These are phyloP conservation scores for Hanseniaspora guilliermondii DNA, from an alignment of 805 yeast genomes.

Conservation along the genomic window DNA sequence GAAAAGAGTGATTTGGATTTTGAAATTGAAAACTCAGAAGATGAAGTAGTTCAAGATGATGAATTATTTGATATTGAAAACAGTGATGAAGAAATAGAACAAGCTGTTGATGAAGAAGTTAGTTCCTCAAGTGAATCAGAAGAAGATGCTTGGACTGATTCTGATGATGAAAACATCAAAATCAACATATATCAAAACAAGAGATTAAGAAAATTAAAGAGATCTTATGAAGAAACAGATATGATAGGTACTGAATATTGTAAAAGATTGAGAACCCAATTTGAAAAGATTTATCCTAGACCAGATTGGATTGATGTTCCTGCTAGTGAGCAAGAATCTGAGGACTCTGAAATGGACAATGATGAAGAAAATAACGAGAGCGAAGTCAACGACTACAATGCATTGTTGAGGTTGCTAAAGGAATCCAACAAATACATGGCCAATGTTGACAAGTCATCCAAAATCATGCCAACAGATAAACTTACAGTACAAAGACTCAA, in stretches of 20 bases:
- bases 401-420: conserved; percentile 30
- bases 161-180: conserved; percentile 69
- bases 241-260: conserved; percentile 52
- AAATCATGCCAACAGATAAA: conserved; percentile 53
- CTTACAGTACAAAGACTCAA: conserved; percentile 70
- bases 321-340: conserved; percentile 24
- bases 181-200: conserved; percentile 50
- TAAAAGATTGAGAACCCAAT: conserved; percentile 57
- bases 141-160: conserved; percentile 65
- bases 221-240: conserved; percentile 38
- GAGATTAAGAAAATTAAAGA: conserved; percentile 59
- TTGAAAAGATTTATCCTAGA: conserved; percentile 58
- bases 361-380: conserved; percentile 25
- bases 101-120: conserved; percentile 23
- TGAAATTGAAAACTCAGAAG: conserved; percentile 17
- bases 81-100: conserved; percentile 25
- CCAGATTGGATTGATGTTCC: conserved; percentile 64
- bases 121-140: neutral
- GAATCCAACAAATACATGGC: conserved; percentile 32
- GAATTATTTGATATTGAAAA: conserved; percentile 43
- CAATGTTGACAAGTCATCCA: conserved; percentile 19
- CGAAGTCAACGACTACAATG: conserved; percentile 32
- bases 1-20: conserved; percentile 24
- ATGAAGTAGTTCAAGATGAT: conserved; percentile 28
- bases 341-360: conserved; percentile 20